Base-by-base conservation (phyloP, 768 basidiomycete species). In the Daedaleopsis nitida region DNA sequence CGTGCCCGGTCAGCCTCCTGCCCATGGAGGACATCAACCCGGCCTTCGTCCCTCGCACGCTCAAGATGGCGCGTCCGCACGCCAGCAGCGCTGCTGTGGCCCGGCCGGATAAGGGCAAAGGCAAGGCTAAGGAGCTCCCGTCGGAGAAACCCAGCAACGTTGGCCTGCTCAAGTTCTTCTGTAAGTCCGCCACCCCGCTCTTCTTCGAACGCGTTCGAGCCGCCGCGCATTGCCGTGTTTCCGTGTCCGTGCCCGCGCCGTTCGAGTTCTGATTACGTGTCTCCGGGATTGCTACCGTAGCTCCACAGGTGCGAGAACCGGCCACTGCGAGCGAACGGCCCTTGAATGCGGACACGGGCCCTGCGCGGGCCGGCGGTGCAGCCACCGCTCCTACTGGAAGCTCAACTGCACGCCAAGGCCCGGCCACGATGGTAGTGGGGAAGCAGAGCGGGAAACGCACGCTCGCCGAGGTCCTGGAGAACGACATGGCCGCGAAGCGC, bases 1-100 rank as follows among this genome's bases (percentile, higher is more conserved):
- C 84, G 38, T 86, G 92, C 72, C 94, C 94, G 7, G 77, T 86
- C 27, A 86, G 86, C 32, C 79, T 82, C 43, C 67, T 82, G 49
- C 83, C 87, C 2, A 92, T 96, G 80, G 73, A 79, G 32, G 95
- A 97, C 70, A 92, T 93, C 74, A 86, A 91, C 68, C 86, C 89
- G 14, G 68, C 70, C 10, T 91, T 82, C 70, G 69, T 75, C 47
- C 89, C 91, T 56, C 74, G 81, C 74, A 71, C 74, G 4, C 73
- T 81, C 62, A 87, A 82, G 69, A 68, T 78, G 39, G 39, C 37
- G 37, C 19, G 47, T 48, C 47, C 44, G 44, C 44, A 38, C 44
- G 44, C 44, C 16, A 45, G n/a, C n/a, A n/a, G n/a, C 44, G n/a
- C 45, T 13, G 47, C 57, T 32, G 53, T 49, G 54, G 54, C 55